Percentiles rank a stretch among this genome's conserved stretches.
phyloP scores from a whole-genome alignment of 2,329 filamentous ascomycete genomes.

The Fusarium sp. region DNA sequence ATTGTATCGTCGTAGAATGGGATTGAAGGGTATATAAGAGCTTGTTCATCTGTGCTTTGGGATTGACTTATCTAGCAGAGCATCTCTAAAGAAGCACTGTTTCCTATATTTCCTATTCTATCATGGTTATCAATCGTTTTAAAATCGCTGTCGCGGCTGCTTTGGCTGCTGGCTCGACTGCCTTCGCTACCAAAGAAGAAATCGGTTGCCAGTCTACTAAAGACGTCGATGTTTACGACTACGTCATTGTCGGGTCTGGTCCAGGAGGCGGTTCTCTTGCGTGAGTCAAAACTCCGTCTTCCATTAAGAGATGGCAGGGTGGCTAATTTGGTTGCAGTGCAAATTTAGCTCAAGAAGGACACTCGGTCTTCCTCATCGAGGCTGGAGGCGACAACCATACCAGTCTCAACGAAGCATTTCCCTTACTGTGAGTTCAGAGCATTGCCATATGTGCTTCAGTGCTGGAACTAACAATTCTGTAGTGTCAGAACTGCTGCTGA shows the following conservation, averaged over 20 bases:
- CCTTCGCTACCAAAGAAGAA: neutral
- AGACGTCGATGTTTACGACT: neutral
- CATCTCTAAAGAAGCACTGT: neutral
- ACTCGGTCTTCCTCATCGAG: conserved; percentile 11
- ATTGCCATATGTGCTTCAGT: no score
- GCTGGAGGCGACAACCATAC: conserved; percentile 8
- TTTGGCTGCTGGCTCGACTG: neutral
- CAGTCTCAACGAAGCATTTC: neutral
- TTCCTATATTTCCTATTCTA: neutral
- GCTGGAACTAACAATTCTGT: no score
- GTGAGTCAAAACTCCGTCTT: neutral
- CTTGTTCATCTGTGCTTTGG: rapidly evolving
- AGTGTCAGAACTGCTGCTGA: conserved; percentile 3
- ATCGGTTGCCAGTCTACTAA: neutral
- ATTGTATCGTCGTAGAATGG: rapidly evolving
- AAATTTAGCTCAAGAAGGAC: neutral
- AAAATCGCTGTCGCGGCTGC: neutral
- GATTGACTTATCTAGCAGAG: neutral
- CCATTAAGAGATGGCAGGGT: rapidly evolving
- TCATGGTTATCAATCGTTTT: neutral
- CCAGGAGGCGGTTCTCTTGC: conserved; percentile 9
- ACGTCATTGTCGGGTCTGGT: conserved; percentile 2
- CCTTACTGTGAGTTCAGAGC: neutral
- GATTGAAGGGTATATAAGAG: neutral
- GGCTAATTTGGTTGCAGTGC: neutral